Conservation (phyloP, 768 basidiomycete genomes). For the Cystobasidiopsis lactophilus region DNA sequence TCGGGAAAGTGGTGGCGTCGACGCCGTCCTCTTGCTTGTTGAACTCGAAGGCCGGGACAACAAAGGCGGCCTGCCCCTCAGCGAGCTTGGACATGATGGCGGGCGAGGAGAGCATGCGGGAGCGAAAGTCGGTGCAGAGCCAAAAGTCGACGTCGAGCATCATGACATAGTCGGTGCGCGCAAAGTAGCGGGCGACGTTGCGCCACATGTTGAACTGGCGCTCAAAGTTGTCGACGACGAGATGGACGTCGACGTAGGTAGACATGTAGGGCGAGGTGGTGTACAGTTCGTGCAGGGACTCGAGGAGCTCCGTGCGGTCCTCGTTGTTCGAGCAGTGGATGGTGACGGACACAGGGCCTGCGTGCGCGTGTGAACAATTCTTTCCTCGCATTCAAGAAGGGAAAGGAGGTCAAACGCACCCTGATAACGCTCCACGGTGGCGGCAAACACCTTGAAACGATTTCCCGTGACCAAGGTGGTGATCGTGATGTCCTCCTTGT, state of each 20-base stretch:
- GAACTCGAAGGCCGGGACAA: constrained; percentile 71
- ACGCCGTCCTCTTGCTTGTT: constrained; percentile 41
- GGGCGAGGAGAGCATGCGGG: constrained; percentile 31
- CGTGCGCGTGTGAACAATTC: too few relatives aligned
- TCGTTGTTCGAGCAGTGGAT: constrained; percentile 44
- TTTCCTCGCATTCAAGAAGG: too few relatives aligned
- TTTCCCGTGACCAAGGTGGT: constrained; percentile 65
- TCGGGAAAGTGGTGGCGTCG: constrained; percentile 40
- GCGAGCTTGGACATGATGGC: constrained; percentile 33
- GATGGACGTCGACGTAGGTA: constrained; percentile 56
- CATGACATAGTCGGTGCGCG: constrained; percentile 63
- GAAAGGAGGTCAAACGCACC: constrained; percentile 33
- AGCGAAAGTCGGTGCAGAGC: constrained; percentile 57
- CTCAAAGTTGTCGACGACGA: constrained; percentile 50
- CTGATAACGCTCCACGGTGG: constrained; percentile 53
- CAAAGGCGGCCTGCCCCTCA: constrained; percentile 45
- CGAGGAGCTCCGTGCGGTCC: constrained; percentile 30
- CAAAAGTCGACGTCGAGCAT: constrained; percentile 82
- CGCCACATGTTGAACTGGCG: constrained; percentile 80
- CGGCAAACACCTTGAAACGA: constrained; percentile 47
- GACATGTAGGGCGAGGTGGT: constrained; percentile 43
- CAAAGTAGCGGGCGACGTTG: constrained; percentile 61
- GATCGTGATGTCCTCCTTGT: constrained; percentile 52
- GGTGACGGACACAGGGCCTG: constrained; percentile 66
- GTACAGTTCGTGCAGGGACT: constrained; percentile 45